A percentile compares a stretch with the other conserved stretches of the same genome.
Conservation (phyloP, 2,329 filamentous ascomycete species). For the Fusarium sp. region DNA sequence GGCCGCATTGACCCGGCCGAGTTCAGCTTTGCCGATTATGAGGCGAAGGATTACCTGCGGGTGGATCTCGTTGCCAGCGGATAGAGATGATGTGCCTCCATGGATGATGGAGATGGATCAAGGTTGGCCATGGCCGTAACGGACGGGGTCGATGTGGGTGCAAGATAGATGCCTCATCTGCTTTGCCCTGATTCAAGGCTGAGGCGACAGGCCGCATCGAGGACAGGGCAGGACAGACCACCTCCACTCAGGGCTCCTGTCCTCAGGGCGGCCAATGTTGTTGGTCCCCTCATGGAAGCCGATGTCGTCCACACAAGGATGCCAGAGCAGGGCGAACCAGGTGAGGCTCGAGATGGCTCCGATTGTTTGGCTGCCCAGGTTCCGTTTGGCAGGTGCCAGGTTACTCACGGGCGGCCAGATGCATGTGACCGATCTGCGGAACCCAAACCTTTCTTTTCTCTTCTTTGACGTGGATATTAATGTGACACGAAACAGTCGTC, state of each 20-base stretch:
- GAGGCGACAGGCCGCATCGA: slow-evolving; percentile 26
- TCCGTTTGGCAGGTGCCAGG: slow-evolving; percentile 34
- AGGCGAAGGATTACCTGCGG: slow-evolving; percentile 33
- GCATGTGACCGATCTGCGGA: slow-evolving; percentile 46
- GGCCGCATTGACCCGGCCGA: slow-evolving; percentile 31
- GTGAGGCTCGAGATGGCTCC: slow-evolving; percentile 18
- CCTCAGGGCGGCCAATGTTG: slow-evolving; percentile 20
- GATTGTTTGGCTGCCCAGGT: slow-evolving; percentile 1
- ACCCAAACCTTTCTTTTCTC: slow-evolving; percentile 9
- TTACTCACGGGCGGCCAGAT: slow-evolving; percentile 36
- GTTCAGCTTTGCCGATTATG: slow-evolving; percentile 38
- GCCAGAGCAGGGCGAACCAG: slow-evolving; percentile 27
- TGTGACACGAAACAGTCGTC: slow-evolving; percentile 26
- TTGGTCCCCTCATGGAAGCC: not conserved
- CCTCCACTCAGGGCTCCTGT: slow-evolving; percentile 12
- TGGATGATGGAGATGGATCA: not conserved
- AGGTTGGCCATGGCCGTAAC: not conserved
- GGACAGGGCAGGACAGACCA: not conserved
- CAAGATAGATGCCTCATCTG: not conserved
- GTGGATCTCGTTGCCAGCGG: slow-evolving; percentile 31
- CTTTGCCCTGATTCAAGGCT: slow-evolving; percentile 13
- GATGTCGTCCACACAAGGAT: not conserved
- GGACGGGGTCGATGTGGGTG: slow-evolving; percentile 11
- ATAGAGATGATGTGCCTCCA: slow-evolving; percentile 16
- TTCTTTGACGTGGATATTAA: slow-evolving; percentile 25